Percentiles rank a stretch among this genome's conserved stretches.
These are phyloP conservation scores for Trypanosoma melophagium DNA, from an alignment of 208 protist species.

Conservation along the genomic window DNA sequence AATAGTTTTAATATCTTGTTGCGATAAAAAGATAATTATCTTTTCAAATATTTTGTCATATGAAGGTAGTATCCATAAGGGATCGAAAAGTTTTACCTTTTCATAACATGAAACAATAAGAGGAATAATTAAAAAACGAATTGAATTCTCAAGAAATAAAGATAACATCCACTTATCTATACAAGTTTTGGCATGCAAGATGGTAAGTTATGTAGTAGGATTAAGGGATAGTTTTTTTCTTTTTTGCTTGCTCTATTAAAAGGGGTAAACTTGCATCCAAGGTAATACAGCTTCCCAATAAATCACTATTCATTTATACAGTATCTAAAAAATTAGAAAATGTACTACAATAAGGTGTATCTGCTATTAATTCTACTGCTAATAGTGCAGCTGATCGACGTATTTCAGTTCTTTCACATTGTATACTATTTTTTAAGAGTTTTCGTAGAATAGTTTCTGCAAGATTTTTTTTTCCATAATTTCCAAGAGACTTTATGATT, in stretches of 20 bases:
- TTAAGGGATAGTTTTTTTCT: slow-evolving; percentile 5
- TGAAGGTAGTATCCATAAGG: background rate
- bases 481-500: slow-evolving; percentile 28
- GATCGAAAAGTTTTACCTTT: slow-evolving; percentile 20
- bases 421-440: background rate
- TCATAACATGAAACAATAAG: slow-evolving; percentile 12
- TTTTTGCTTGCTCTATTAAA: slow-evolving; percentile 6
- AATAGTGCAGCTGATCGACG: slow-evolving; percentile 13
- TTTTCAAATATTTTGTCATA: background rate
- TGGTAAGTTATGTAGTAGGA: slow-evolving; percentile 1
- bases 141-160: slow-evolving; percentile 5
- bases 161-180: slow-evolving; percentile 3
- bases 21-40: background rate
- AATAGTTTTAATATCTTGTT: slow-evolving; percentile 1
- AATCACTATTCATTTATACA: background rate
- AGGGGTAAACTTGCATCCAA: slow-evolving; percentile 13
- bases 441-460: slow-evolving; percentile 11
- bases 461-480: slow-evolving; percentile 18
- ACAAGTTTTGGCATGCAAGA: slow-evolving; percentile 1
- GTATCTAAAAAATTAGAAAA: background rate
- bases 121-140: slow-evolving; percentile 4
- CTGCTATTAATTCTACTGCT: slow-evolving; percentile 1
- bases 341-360: slow-evolving; percentile 8
- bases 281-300: slow-evolving; percentile 6
- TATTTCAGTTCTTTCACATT: background rate